Evolutionary conservation across 164 flowering plant species (phyloP), one percentile per base, ranked within the genome.

Genomic region (Stephania japonica): DNA sequence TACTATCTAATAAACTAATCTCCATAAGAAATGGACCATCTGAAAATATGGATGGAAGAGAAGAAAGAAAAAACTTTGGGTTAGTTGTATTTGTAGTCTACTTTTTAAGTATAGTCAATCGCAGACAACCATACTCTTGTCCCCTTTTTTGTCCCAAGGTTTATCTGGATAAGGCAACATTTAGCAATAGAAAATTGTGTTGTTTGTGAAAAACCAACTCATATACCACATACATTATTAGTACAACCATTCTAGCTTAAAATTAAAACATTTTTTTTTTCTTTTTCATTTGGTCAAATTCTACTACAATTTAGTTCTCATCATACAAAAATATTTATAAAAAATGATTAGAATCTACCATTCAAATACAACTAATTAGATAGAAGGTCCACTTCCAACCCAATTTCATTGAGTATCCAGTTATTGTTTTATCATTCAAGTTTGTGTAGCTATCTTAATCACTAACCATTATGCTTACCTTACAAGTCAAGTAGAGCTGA

Each of bases 401-500:
- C 53, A 47, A 56, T 16, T 56, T n/a, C 19, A 6, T 18, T 19
- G 62, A 18, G 62, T 56, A 56, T n/a, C 62, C 62, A 56, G 5
- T 56, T 19, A 56, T 5, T 16, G 62, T 11, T n/a, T 56, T 56
- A 19, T 56, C 62, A 16, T 56, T 16, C 16, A 56, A 56, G 21
- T 32, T 32, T 32, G 38, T 32, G 2, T 32, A 32, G 6, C 7
- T 19, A 19, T 56, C 43, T 19, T 26, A 7, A 32, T 1, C 27
- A 9, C 68, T 24, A 25, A 32, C 69, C 69, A 32, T 3, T 32
- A 66, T 11, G 19, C 69, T 66, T 66, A 2, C 42, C 69, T 66
- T 66, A n/a, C 19, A 66, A 66, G 69, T 32, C 43, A 66, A 66
- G 69, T 42, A 66, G 42, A 26, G n/a, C 5, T 66, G n/a, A 19